Evolutionary conservation across 306 rosid species (phyloP), one percentile per base, ranked within the genome.

Genomic region (Betula pendula): DNA sequence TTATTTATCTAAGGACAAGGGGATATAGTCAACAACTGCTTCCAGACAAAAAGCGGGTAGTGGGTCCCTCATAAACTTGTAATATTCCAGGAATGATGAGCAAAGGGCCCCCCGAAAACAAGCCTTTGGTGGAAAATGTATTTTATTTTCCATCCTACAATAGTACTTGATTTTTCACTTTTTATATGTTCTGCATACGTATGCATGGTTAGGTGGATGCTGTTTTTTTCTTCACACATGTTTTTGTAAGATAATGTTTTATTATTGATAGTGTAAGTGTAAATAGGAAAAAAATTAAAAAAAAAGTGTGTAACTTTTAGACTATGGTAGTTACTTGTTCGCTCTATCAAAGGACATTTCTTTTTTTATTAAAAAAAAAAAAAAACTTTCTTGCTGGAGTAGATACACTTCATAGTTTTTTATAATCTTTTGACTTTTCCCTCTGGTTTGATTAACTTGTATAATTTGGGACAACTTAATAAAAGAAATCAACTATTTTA

Each of bases 11-110:
- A n/a, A 72, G 80, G 83, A 78, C 71, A 65, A 65, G 1, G 72
- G 80, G 84, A 76, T 66, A 77, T 88, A 86, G 96, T 90, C 96
- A 89, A 93, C 96, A 89, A 89, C 96, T 90, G 93, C 87, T 88
- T 85, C 83, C 80, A 82, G 89, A 88, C 94, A 88, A 81, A 89
- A 81, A 81, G 87, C 43, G 68, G 72, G 52, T 65, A 71, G 85
- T 85, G 89, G 96, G 97, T 72, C 88, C 81, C 56, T 47, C 68
- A 19, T 73, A 60, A 59, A 74, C 88, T 79, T 77, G 56, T 87
- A 82, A 87, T 92, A 88, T 85, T 87, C 94, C 87, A 62, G 38
- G 75, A 79, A 81, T 85, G 68, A 93, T 89, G 86, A 80, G 62
- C 65, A 68, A 76, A 83, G 84, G 87, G 72, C 81, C 96, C 87